Evolutionary conservation across 2,329 filamentous ascomycete genomes (phyloP), one percentile per base, ranked within the genome.

Genomic region (Helotiales sp.): DNA sequence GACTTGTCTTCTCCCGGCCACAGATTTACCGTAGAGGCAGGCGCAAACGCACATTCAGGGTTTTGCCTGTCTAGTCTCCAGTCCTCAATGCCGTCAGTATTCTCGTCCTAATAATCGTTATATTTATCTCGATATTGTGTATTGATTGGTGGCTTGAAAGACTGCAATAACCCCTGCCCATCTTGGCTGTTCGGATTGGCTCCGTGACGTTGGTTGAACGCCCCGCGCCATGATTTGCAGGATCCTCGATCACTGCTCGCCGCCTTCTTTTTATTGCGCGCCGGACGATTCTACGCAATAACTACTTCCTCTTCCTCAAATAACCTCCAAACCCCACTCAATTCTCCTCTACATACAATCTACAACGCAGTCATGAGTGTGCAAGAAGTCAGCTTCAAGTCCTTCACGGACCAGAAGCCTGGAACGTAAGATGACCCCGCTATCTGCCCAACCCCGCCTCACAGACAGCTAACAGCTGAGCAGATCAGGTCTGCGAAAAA

Each of bases 401-500:
- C 94, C 68, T 97, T 96, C 82, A 86, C 91, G 72, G 96, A 98
- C 87, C 96, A 99, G 87, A 99, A 99, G 87, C 93, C 95, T 72
- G 95, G 95, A 87, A 98, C 95, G 95, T 97, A 89, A 82, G 95
- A 93, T 71, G 70, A 69, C 69, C 70, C 71, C 71, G 61, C 69
- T 37, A 73, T 71, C 71, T 64, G 34, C 71, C 74, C 67, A 67
- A 37, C 69, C 70, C 67, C 72, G 71, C 64, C 49, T 60, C 68
- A 62, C 69, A 73, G 70, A 62, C 69, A 73, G 70, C 73, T 77
- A 78, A 72, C 70, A 69, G 65, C 64, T 67, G 69, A 69, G 60
- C 65, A 98, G 95, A 75, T 99, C 96, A 74, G 96, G 96, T 81
- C 93, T 99, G 81, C 93, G 96, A 72, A 99, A 99, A 84, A 98